Base-by-base conservation (phyloP, 371 early-diverging fungal genomes). In the Mortierella sp. region DNA sequence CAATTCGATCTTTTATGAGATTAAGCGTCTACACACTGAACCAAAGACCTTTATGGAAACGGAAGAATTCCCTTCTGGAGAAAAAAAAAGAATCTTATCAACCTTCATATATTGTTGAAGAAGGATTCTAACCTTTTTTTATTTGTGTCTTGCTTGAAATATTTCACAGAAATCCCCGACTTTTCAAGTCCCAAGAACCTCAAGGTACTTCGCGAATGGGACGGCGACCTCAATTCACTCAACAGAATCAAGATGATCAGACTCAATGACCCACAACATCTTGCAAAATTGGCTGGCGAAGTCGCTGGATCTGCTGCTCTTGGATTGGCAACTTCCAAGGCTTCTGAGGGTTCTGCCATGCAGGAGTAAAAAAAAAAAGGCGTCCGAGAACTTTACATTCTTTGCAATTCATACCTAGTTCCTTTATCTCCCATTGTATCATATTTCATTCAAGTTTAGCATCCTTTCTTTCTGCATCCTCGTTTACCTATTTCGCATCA, bases 181-280 rank as follows among this genome's bases (percentile, higher is more conserved):
- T 76, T 90, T 62, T 85, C 88, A 23, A 88, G 86, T 60, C 85
- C 86, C 34, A 88, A 88, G 68, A 84, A 79, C 40, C 80, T 90
- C 37, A 82, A 85, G 65, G 26, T 87, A 6, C 66, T 90, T 42
- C 86, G 83, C 15, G 80, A 85, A 32, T 90, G 89, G 90, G 88
- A 90, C 69, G 89, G 90, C 9, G 90, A 90, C 72, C 80, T 83
- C 42, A 89, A 89, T 68, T 82, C 82, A 15, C 37, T 82, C 61
- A 70, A 66, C 59, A 68, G 76, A 12, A 82, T 82, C 72, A 70
- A 65, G 53, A 69, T 76, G 72, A 31, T 82, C 47, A 47, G 67
- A 7, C 69, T 82, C 63, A 68, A 70, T 35, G 80, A 79, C 15
- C 80, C 80, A 15, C 74, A 74, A 32, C 57, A 79, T 37, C 53